These are phyloP conservation scores for Hordeum marinum DNA, from an alignment of 176 grass and related monocot species.

Conservation along the genomic window DNA sequence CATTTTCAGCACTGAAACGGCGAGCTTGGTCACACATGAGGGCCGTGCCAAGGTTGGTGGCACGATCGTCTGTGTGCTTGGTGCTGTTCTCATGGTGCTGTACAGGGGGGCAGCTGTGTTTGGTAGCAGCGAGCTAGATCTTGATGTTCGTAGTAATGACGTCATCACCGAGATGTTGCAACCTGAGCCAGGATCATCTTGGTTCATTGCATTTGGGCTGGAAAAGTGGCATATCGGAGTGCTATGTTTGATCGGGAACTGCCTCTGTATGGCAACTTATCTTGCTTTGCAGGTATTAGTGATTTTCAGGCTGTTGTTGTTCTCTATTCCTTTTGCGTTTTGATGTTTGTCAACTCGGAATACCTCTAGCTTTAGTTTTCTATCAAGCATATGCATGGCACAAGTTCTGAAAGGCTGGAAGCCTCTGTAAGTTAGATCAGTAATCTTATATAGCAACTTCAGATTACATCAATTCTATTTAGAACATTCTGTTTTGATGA, in stretches of 20 bases:
- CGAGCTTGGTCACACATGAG: constrained; percentile 49
- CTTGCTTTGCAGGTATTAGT: constrained; percentile 84
- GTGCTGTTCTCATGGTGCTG: constrained; percentile 79
- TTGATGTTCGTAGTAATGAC: constrained; percentile 35
- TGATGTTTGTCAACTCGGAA: neutral
- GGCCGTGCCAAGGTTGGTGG: constrained; percentile 66
- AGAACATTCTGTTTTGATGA: neutral
- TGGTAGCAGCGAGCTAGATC: constrained; percentile 34
- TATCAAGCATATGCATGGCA: neutral
- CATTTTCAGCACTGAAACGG: constrained; percentile 67
- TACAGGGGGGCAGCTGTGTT: constrained; percentile 73
- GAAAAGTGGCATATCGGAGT: constrained; percentile 83
- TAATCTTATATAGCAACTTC: neutral
- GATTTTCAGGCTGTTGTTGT: neutral
- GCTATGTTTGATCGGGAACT: constrained; percentile 87
- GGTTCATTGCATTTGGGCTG: constrained; percentile 42
- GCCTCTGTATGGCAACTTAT: constrained; percentile 82
- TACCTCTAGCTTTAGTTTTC: neutral
- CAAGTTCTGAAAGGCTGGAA: neutral
- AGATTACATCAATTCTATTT: neutral
- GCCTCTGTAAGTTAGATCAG: neutral
- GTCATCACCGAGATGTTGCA: constrained; percentile 56
- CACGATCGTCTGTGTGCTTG: constrained; percentile 69
- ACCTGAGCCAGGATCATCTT: constrained; percentile 46
- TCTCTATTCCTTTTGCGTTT: neutral